phyloP scores from a whole-genome alignment of 352 stramenopile species.

The Globisporangium polare region DNA sequence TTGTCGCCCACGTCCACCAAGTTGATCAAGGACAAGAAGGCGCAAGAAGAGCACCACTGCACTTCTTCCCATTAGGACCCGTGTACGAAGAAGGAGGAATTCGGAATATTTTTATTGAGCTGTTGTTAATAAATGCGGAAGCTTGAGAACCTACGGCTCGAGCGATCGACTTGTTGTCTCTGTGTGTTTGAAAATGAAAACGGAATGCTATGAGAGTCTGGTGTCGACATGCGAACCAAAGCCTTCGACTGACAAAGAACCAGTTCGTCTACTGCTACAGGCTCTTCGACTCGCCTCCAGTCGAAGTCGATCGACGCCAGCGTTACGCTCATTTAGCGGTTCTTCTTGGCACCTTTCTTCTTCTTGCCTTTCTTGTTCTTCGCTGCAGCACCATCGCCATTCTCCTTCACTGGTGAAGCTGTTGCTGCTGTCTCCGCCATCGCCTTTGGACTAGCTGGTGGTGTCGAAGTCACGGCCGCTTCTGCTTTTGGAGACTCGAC shows the following conservation, averaged over 20 bases:
- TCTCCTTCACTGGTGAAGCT: not conserved
- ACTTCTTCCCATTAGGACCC: no score
- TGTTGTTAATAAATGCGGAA: not conserved
- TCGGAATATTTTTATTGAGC: not conserved
- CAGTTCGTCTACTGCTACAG: not conserved
- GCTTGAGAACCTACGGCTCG: not conserved
- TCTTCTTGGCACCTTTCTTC: slow-evolving; percentile 66
- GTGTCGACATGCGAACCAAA: no score
- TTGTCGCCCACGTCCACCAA: no score
- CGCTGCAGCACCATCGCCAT: slow-evolving; percentile 15
- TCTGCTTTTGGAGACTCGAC: slow-evolving; percentile 22
- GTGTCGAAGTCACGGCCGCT: slow-evolving; percentile 1
- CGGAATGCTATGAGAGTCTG: not conserved
- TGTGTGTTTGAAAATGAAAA: not conserved
- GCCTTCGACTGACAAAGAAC: not conserved
- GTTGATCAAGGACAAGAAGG: no score
- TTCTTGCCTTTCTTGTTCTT: slow-evolving; percentile 55
- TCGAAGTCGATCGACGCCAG: not conserved
- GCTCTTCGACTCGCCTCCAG: not conserved
- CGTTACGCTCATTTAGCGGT: slow-evolving; percentile 16
- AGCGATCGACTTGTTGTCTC: not conserved
- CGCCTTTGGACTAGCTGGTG: slow-evolving; percentile 3
- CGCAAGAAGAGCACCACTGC: not conserved
- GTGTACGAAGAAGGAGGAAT: slow-evolving; percentile 4
- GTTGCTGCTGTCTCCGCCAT: not conserved